These are phyloP conservation scores for Hibiscus tridactylites DNA, from an alignment of 345 rosid genomes.

Conservation along the genomic window DNA sequence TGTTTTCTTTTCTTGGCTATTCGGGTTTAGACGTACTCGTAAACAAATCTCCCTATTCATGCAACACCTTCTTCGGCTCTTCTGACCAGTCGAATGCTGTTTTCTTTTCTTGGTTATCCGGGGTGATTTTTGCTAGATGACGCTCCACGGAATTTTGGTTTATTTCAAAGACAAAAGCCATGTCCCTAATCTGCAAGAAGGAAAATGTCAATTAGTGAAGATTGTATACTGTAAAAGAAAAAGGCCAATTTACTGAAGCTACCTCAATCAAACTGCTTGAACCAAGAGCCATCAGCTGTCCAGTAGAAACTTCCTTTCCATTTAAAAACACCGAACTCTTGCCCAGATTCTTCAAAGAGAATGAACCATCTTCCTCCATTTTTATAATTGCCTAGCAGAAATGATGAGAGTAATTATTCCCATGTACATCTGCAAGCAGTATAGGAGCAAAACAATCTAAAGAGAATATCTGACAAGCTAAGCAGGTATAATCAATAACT, in stretches of 20 bases:
- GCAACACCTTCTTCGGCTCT: constrained; percentile 22
- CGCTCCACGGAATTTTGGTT: constrained; percentile 45
- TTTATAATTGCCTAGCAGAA: constrained; percentile 52
- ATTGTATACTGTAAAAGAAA: neutral
- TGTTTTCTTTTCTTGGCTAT: constrained; percentile 14
- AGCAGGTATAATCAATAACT: neutral
- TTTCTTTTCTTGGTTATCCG: constrained; percentile 17
- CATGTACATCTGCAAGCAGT: neutral
- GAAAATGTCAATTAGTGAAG: neutral
- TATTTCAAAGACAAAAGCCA: constrained; percentile 48
- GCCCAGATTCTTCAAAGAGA: constrained; percentile 61
- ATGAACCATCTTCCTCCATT: constrained; percentile 55
- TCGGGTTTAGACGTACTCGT: constrained; percentile 6
- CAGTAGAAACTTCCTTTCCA: constrained; percentile 42
- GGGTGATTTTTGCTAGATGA: constrained; percentile 22
- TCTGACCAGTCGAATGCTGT: constrained; percentile 38
- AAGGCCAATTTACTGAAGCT: neutral
- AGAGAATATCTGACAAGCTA: neutral
- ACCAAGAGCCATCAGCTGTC: constrained; percentile 29
- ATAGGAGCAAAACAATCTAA: constrained; percentile 4
- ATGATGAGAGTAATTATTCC: constrained; percentile 10
- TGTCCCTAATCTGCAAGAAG: constrained; percentile 54
- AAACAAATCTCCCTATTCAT: constrained; percentile 13
- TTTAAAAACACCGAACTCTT: constrained; percentile 44
- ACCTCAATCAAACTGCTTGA: constrained; percentile 60